Percentiles rank a stretch among this genome's conserved stretches.
phyloP scores from a whole-genome alignment of 1,284 basidiomycete species.

The Austropuccinia psidii region DNA sequence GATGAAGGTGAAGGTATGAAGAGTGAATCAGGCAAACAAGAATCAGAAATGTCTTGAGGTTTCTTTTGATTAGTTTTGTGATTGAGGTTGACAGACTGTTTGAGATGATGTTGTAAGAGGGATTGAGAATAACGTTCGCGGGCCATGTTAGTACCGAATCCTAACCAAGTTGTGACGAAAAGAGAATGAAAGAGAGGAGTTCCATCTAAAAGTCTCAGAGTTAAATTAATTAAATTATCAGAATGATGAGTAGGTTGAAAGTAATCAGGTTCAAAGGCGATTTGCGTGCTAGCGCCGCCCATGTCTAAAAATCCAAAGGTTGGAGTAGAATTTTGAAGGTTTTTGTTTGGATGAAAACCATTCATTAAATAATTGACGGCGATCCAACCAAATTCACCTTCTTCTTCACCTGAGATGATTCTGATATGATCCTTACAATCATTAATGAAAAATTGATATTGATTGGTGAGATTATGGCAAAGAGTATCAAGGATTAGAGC shows the following conservation, averaged over 20 bases:
- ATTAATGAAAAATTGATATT: conserved; percentile 70
- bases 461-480: conserved; percentile 64
- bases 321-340: conserved; percentile 54
- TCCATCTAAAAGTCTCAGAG: conserved; percentile 71
- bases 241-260: conserved; percentile 52
- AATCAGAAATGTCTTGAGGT: conserved; percentile 57
- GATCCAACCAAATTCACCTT: conserved; percentile 97
- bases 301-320: conserved; percentile 98
- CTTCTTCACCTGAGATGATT: conserved; percentile 95
- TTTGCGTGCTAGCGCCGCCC: conserved; percentile 97
- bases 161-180: conserved; percentile 97
- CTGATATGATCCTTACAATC: conserved; percentile 76
- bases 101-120: conserved; percentile 56
- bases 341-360: conserved; percentile 64
- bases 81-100: no score
- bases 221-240: conserved; percentile 68
- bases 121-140: conserved; percentile 78
- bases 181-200: conserved; percentile 81
- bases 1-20: conserved; percentile 53
- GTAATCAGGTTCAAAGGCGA: conserved; percentile 78
- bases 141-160: conserved; percentile 94
- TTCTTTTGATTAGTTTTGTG: neutral
- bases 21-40: conserved; percentile 78
- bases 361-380: conserved; percentile 99
- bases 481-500: conserved; percentile 64